Conservation (phyloP, 2,329 filamentous ascomycete species). For the Parastagonospora avenae region DNA sequence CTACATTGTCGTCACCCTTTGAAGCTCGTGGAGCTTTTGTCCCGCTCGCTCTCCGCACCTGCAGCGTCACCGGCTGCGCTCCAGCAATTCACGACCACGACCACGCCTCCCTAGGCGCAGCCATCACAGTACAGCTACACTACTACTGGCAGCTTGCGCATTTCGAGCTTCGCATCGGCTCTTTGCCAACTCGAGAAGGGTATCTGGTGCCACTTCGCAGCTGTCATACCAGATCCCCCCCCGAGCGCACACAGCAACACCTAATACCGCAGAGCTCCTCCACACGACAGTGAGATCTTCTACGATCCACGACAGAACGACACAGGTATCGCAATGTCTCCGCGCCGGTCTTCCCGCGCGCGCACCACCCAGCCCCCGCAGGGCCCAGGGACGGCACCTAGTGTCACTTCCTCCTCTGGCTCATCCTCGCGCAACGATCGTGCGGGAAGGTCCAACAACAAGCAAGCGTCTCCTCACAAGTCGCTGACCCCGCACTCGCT, state of each 20-base stretch:
- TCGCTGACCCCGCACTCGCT: constrained; percentile 75
- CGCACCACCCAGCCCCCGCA: constrained; percentile 73
- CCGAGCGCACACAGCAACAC: constrained; percentile 18
- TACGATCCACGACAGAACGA: not conserved
- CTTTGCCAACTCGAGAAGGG: constrained; percentile 10
- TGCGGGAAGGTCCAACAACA: constrained; percentile 72
- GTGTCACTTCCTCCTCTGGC: constrained; percentile 73
- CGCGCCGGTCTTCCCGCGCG: constrained; percentile 90
- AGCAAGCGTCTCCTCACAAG: constrained; percentile 74
- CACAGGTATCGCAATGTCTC: constrained; percentile 58
- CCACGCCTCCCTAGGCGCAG: constrained; percentile 12
- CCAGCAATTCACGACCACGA: constrained; percentile 16
- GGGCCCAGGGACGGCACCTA: constrained; percentile 71
- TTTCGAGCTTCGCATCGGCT: constrained; percentile 7
- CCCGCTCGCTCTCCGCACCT: constrained; percentile 42
- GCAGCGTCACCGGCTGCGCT: constrained; percentile 34
- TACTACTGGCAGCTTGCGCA: constrained; percentile 15
- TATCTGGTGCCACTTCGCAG: constrained; percentile 16
- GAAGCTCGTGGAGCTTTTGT: constrained; percentile 46
- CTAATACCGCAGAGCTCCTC: constrained; percentile 4
- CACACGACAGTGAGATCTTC: not conserved
- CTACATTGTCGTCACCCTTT: constrained; percentile 37
- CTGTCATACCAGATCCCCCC: constrained; percentile 12
- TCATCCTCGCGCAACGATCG: constrained; percentile 78
- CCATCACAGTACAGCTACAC: constrained; percentile 13